phyloP scores from a whole-genome alignment of 2,329 filamentous ascomycete species.

The Neonectria magnoliae region DNA sequence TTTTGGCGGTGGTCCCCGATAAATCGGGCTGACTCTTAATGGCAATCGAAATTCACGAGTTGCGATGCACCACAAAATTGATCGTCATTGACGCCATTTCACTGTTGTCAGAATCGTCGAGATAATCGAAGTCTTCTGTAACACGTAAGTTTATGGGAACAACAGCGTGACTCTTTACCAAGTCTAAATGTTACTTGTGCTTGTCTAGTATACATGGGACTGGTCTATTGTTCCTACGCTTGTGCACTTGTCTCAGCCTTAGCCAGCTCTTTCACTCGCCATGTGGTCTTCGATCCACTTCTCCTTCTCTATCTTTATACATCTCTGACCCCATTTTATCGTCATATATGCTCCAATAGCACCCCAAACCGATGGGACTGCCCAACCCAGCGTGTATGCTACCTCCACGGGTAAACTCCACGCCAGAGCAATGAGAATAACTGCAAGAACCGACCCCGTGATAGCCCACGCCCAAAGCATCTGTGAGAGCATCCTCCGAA shows the following conservation, averaged over 20 bases:
- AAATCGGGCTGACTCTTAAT: too few relatives aligned
- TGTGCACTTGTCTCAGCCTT: not conserved
- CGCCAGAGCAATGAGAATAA: not conserved
- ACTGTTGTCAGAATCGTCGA: not conserved
- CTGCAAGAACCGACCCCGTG: not conserved
- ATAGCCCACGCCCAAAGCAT: not conserved
- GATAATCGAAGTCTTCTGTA: too few relatives aligned
- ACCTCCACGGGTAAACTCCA: not conserved
- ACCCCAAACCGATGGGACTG: not conserved
- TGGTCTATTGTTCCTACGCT: too few relatives aligned
- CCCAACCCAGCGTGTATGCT: not conserved
- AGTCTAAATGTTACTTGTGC: too few relatives aligned
- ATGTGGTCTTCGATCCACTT: not conserved
- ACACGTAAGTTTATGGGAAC: too few relatives aligned
- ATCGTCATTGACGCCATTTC: too few relatives aligned
- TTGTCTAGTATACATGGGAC: too few relatives aligned
- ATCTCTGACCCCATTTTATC: not conserved
- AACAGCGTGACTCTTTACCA: too few relatives aligned
- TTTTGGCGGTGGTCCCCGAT: too few relatives aligned
- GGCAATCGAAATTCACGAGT: too few relatives aligned
- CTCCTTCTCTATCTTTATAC: not conserved
- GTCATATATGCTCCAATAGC: not conserved
- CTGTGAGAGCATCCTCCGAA: not conserved
- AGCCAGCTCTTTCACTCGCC: not conserved
- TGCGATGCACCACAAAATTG: too few relatives aligned